phyloP scores from a whole-genome alignment of 2,329 filamentous ascomycete genomes.

The Cytospora piceae region DNA sequence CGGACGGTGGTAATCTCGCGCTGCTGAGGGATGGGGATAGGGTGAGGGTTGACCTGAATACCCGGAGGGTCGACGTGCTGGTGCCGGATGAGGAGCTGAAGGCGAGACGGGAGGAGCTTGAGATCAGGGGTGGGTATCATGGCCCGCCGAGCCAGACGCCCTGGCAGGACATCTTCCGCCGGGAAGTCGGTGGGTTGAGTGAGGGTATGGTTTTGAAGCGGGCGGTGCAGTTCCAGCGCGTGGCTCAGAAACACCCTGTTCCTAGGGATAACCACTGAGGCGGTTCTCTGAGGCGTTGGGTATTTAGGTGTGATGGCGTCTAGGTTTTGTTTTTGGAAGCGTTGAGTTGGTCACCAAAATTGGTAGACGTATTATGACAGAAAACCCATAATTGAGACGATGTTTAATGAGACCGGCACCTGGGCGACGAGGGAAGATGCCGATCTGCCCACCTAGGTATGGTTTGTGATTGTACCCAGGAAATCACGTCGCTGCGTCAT shows the following conservation, averaged over 20 bases:
- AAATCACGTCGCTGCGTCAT: no score
- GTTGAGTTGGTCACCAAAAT: not conserved
- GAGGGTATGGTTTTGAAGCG: constrained; percentile 52
- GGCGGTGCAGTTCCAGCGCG: constrained; percentile 50
- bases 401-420: no score
- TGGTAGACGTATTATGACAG: not conserved
- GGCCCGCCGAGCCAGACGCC: constrained; percentile 50
- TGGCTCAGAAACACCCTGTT: constrained; percentile 47
- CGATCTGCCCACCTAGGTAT: no score
- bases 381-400: no score
- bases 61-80: constrained; percentile 53
- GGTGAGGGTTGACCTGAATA: constrained; percentile 53
- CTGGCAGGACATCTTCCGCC: constrained; percentile 55
- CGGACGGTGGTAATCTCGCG: constrained; percentile 56
- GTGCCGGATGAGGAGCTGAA: constrained; percentile 44
- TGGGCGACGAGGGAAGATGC: no score
- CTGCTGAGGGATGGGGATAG: constrained; percentile 54
- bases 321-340: not conserved
- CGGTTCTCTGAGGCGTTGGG: constrained; percentile 4
- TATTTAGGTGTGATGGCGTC: constrained; percentile 33
- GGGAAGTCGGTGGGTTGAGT: constrained; percentile 48
- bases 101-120: constrained; percentile 43
- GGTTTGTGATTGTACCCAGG: no score
- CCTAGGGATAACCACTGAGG: constrained; percentile 50
- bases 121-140: constrained; percentile 43